A percentile compares a stretch with the other conserved stretches of the same genome.
Evolutionary conservation across 805 yeast species (phyloP).

Genomic region (Huiozyma naganishii): DNA sequence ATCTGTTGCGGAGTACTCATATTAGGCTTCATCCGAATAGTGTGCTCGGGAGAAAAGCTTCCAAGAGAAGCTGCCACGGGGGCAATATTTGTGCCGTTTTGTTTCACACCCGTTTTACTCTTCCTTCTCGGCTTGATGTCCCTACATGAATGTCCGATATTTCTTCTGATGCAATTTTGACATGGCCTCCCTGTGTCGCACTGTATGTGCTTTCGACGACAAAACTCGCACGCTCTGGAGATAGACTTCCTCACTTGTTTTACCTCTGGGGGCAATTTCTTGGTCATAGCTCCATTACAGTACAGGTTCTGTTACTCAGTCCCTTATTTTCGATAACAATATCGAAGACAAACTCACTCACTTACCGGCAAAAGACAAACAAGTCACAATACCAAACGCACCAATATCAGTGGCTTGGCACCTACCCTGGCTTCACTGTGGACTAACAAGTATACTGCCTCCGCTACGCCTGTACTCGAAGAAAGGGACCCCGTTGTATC

Average conservation of each 20-base stretch:
- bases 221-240: constrained; percentile 58
- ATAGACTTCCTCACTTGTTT: constrained; percentile 51
- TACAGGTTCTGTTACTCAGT: not conserved
- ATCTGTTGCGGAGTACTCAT: too few relatives aligned
- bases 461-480: too few relatives aligned
- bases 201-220: constrained; percentile 64
- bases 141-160: constrained; percentile 42
- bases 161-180: constrained; percentile 55
- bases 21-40: too few relatives aligned
- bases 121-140: constrained; percentile 28
- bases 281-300: constrained; percentile 4
- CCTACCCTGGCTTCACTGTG: too few relatives aligned
- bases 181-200: constrained; percentile 63
- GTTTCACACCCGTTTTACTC: not conserved
- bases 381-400: too few relatives aligned
- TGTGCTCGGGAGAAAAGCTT: too few relatives aligned
- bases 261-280: constrained; percentile 31
- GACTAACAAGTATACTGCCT: too few relatives aligned
- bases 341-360: too few relatives aligned
- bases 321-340: not conserved
- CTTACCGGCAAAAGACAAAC: too few relatives aligned
- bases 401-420: too few relatives aligned
- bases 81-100: not conserved
- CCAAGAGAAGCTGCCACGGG: too few relatives aligned
- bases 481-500: too few relatives aligned